phyloP scores from a whole-genome alignment of 768 basidiomycete genomes.

The Hortiboletus campestris region DNA sequence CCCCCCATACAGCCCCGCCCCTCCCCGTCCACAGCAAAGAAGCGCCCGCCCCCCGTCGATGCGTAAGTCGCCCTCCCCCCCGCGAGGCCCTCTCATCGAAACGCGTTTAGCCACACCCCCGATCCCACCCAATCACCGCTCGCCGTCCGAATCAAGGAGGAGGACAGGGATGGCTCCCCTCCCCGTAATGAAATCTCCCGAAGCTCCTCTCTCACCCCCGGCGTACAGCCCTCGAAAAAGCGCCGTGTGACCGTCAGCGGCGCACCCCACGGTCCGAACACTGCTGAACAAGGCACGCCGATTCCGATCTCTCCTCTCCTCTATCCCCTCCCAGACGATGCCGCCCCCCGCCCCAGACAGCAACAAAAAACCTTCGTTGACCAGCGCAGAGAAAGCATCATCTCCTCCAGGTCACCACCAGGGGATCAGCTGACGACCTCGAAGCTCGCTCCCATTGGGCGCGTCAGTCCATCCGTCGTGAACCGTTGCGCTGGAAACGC shows the following conservation, averaged over 20 bases:
- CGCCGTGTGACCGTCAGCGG: conserved; percentile 73
- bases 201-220: conserved; percentile 38
- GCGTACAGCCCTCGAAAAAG: conserved; percentile 50
- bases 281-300: conserved; percentile 28
- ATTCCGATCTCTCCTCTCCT: conserved; percentile 67
- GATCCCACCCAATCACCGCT: conserved; percentile 43
- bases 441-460: conserved; percentile 30
- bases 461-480: conserved; percentile 36
- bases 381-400: conserved; percentile 60
- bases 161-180: conserved; percentile 51
- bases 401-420: conserved; percentile 29
- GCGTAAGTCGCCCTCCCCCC: too few relatives aligned
- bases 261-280: not conserved
- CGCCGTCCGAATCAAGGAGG: conserved; percentile 58
- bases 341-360: conserved; percentile 55
- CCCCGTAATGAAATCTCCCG: conserved; percentile 15
- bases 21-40: too few relatives aligned
- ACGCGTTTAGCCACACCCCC: conserved; percentile 20
- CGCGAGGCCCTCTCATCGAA: too few relatives aligned
- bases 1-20: too few relatives aligned
- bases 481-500: conserved; percentile 29
- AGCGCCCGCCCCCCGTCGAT: conserved; percentile 42
- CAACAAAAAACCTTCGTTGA: conserved; percentile 71
- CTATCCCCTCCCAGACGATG: conserved; percentile 58
- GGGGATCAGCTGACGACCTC: conserved; percentile 29